Evolutionary conservation across 2,329 filamentous ascomycete species (phyloP).

Genomic region (Parastagonospora nodorum): DNA sequence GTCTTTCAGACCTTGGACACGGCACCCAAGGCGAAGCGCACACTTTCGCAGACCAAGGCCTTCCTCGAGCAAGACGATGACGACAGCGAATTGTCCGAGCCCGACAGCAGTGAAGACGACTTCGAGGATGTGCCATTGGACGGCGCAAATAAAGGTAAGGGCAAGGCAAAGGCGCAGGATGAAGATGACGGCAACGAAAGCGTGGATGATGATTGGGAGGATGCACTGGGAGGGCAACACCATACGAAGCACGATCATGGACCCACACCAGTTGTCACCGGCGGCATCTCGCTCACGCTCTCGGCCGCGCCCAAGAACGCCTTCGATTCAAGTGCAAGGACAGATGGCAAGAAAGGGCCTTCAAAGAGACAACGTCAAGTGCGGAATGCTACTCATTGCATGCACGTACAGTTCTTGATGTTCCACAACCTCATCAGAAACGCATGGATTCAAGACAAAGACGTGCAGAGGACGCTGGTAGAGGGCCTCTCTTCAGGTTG

Average conservation of each 20-base stretch:
- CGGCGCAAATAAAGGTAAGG: conserved; percentile 37
- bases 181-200: conserved; percentile 40
- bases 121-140: conserved; percentile 54
- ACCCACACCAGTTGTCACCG: conserved; percentile 57
- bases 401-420: conserved; percentile 85
- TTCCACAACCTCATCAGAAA: conserved; percentile 81
- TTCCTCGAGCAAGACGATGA: conserved; percentile 49
- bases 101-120: conserved; percentile 51
- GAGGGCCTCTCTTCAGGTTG: conserved; percentile 35
- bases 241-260: conserved; percentile 37
- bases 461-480: conserved; percentile 40
- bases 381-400: conserved; percentile 77
- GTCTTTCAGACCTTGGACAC: conserved; percentile 54
- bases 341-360: conserved; percentile 78
- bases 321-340: conserved; percentile 45
- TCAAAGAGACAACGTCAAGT: conserved; percentile 83
- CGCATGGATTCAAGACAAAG: conserved; percentile 42
- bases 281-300: conserved; percentile 76
- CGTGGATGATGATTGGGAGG: conserved; percentile 49
- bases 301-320: conserved; percentile 28
- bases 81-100: conserved; percentile 48
- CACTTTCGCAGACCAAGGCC: conserved; percentile 40
- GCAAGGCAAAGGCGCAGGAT: conserved; percentile 45
- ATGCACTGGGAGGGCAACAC: conserved; percentile 45
- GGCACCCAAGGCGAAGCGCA: conserved; percentile 39